These are phyloP conservation scores for Avena insularis DNA, from an alignment of 176 grass and related monocot species.

Conservation along the genomic window DNA sequence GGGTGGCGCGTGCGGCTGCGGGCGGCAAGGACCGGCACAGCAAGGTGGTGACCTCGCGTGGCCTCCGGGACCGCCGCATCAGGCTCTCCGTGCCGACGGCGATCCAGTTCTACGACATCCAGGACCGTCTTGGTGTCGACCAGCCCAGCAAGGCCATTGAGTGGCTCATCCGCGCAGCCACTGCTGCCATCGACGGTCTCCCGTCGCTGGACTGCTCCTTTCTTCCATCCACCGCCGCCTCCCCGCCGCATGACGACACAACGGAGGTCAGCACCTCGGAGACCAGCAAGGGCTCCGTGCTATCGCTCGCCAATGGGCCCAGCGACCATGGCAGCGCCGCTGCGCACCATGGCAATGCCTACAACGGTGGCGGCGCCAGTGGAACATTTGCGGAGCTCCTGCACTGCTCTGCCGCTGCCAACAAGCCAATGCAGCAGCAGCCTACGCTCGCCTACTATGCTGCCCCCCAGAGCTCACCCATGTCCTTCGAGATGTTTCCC, in stretches of 20 bases:
- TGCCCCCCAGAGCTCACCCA: constrained; percentile 24
- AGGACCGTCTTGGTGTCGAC: constrained; percentile 83
- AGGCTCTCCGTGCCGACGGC: constrained; percentile 75
- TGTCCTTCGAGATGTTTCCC: constrained; percentile 61
- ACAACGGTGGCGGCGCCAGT: not conserved
- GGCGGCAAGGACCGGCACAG: constrained; percentile 90
- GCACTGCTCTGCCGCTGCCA: constrained; percentile 38
- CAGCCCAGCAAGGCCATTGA: constrained; percentile 92
- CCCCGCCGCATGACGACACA: not conserved
- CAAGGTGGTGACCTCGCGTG: constrained; percentile 82
- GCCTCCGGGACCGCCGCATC: constrained; percentile 77
- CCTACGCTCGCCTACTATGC: constrained; percentile 54
- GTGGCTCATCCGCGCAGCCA: constrained; percentile 78
- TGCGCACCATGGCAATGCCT: constrained; percentile 39
- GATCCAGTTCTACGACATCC: constrained; percentile 93
- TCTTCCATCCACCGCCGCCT: not conserved
- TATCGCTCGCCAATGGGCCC: constrained; percentile 69
- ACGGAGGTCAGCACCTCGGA: constrained; percentile 69
- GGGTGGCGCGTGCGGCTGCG: constrained; percentile 57
- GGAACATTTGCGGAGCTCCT: constrained; percentile 64
- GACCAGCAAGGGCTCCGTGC: constrained; percentile 72
- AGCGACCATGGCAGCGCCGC: constrained; percentile 37
- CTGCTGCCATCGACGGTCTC: constrained; percentile 66
- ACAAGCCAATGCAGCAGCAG: constrained; percentile 47
- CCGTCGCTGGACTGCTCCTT: constrained; percentile 63